These are phyloP conservation scores for Candida palmyrensis DNA, from an alignment of 805 yeast species.

Conservation along the genomic window DNA sequence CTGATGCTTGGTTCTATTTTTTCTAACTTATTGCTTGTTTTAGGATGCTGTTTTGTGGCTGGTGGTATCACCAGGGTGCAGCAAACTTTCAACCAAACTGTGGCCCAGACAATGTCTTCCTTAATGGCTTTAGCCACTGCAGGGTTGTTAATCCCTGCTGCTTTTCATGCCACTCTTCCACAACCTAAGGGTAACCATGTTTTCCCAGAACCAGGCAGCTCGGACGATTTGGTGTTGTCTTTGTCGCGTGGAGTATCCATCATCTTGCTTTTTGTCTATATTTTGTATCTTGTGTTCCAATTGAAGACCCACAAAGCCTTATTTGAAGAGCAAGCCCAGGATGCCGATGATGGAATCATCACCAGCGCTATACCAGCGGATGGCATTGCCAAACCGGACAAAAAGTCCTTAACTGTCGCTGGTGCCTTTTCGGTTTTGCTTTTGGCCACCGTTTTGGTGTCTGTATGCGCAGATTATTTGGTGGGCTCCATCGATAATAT, in stretches of 20 bases:
- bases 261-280: conserved; percentile 70
- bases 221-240: conserved; percentile 51
- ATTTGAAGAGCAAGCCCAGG: conserved; percentile 50
- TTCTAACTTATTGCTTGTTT: conserved; percentile 80
- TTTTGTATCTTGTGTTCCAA: conserved; percentile 80
- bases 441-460: conserved; percentile 69
- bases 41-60: conserved; percentile 92
- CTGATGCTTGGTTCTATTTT: conserved; percentile 94
- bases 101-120: conserved; percentile 97
- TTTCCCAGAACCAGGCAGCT: conserved; percentile 34
- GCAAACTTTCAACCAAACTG: conserved; percentile 90
- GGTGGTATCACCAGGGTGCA: conserved; percentile 87
- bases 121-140: conserved; percentile 87
- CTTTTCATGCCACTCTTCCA: conserved; percentile 81
- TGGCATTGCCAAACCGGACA: conserved; percentile 11
- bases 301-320: conserved; percentile 76
- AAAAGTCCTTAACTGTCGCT: conserved; percentile 43
- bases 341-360: conserved; percentile 34
- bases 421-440: conserved; percentile 55
- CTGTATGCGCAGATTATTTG: conserved; percentile 87
- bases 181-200: conserved; percentile 30
- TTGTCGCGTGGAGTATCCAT: conserved; percentile 85
- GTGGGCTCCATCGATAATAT: conserved; percentile 91
- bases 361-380: conserved; percentile 21
- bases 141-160: conserved; percentile 90